Conservation (phyloP, 176 grass and related monocot species). For the Oryza glumipatula region DNA sequence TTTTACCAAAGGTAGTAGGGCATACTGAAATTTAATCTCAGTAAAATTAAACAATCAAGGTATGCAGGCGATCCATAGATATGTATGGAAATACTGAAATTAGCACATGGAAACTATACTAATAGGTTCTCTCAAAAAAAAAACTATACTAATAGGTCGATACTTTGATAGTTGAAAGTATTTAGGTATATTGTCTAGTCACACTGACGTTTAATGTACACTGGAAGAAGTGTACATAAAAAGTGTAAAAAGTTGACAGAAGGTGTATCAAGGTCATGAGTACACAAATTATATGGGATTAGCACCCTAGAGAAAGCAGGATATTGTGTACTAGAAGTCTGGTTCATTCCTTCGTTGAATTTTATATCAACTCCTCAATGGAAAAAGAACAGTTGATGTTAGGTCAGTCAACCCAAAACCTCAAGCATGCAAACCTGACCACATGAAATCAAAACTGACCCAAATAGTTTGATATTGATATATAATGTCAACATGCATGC, state of each 20-base stretch:
- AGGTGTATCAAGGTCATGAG: background rate
- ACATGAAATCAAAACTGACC: background rate
- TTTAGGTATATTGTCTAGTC: background rate
- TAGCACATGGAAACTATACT: constrained; percentile 1
- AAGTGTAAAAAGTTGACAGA: background rate
- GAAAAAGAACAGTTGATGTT: background rate
- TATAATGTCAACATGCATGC: background rate
- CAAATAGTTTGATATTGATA: background rate
- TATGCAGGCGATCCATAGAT: background rate
- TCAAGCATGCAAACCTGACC: background rate
- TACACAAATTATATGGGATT: background rate
- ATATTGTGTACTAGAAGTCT: background rate
- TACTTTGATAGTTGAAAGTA: background rate
- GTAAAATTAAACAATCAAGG: background rate
- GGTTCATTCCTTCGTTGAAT: background rate
- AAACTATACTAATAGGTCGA: constrained; percentile 17
- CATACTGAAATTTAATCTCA: background rate
- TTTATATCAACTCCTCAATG: background rate
- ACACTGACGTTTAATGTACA: background rate
- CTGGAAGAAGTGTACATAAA: background rate
- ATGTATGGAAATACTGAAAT: constrained; percentile 15
- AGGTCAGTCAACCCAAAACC: background rate
- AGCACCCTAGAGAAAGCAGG: background rate
- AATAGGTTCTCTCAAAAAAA: no score
- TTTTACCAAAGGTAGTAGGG: background rate